Conservation (phyloP, 768 basidiomycete genomes). For the Harrya chromipes region DNA sequence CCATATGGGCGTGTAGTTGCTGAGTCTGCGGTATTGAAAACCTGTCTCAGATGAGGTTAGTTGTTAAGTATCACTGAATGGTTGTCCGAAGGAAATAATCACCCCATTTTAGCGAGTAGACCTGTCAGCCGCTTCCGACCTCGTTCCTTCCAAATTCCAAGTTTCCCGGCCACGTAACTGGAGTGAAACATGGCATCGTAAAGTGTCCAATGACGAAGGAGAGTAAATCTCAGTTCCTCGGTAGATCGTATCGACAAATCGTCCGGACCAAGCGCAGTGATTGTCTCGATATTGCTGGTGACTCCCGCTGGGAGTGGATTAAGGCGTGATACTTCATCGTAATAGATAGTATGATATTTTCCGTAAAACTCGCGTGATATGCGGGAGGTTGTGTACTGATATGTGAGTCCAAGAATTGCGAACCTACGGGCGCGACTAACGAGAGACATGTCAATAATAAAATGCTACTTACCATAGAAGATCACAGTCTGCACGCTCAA, state of each 20-base stretch:
- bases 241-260: conserved; percentile 78
- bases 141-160: conserved; percentile 95
- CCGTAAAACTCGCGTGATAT: conserved; percentile 89
- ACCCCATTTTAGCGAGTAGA: conserved; percentile 99
- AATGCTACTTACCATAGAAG: conserved; percentile 69
- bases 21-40: conserved; percentile 95
- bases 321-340: conserved; percentile 91
- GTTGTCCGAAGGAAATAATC: conserved; percentile 21
- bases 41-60: conserved; percentile 41
- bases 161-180: conserved; percentile 89
- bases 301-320: conserved; percentile 57
- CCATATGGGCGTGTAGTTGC: conserved; percentile 94
- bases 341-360: conserved; percentile 70
- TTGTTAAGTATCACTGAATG: not conserved
- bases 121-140: conserved; percentile 88
- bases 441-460: not conserved
- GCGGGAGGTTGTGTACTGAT: conserved; percentile 84
- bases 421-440: conserved; percentile 51
- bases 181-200: conserved; percentile 99
- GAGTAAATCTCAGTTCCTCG: conserved; percentile 90
- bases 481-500: conserved; percentile 92
- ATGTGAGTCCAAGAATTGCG: conserved; percentile 89
- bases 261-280: conserved; percentile 68
- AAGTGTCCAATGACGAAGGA: conserved; percentile 96
- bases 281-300: conserved; percentile 37